These are phyloP conservation scores for Pseudogymnoascus sp. DNA, from an alignment of 2,329 filamentous ascomycete species.

Conservation along the genomic window DNA sequence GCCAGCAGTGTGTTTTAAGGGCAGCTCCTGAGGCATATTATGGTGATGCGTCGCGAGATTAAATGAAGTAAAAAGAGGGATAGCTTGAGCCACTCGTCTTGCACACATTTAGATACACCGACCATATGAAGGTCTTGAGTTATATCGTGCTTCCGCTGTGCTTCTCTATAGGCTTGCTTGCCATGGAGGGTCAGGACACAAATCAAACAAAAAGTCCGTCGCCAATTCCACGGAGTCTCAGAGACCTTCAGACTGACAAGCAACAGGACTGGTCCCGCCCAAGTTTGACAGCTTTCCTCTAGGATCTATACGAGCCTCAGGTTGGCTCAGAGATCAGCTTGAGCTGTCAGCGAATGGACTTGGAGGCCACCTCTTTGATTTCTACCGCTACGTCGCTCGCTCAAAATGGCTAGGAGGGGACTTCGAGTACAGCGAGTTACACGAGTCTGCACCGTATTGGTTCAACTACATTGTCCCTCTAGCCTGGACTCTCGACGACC, in stretches of 20 bases:
- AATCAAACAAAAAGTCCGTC: not conserved
- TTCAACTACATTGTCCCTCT: slow-evolving; percentile 51
- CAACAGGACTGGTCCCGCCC: not conserved
- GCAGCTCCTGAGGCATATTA: not conserved
- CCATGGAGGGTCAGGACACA: not conserved
- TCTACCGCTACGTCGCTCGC: slow-evolving; percentile 47
- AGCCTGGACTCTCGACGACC: slow-evolving; percentile 43
- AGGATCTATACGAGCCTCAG: slow-evolving; percentile 38
- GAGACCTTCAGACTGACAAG: not conserved
- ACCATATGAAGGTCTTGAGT: not conserved
- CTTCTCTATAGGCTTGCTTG: not conserved
- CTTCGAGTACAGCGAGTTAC: slow-evolving; percentile 44
- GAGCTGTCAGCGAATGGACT: slow-evolving; percentile 40
- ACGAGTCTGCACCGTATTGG: slow-evolving; percentile 48
- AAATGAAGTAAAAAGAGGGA: not conserved
- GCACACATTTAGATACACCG: not conserved
- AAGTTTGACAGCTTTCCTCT: slow-evolving; percentile 19
- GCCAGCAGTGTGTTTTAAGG: no score
- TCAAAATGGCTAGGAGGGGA: slow-evolving; percentile 45
- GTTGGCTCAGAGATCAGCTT: slow-evolving; percentile 43
- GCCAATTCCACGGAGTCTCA: not conserved
- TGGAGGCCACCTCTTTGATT: slow-evolving; percentile 44
- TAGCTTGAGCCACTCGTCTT: not conserved
- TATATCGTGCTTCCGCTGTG: not conserved
- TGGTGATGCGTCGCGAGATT: not conserved